Conservation (phyloP, 1,284 basidiomycete genomes). For the Ceratobasidium sp. region DNA sequence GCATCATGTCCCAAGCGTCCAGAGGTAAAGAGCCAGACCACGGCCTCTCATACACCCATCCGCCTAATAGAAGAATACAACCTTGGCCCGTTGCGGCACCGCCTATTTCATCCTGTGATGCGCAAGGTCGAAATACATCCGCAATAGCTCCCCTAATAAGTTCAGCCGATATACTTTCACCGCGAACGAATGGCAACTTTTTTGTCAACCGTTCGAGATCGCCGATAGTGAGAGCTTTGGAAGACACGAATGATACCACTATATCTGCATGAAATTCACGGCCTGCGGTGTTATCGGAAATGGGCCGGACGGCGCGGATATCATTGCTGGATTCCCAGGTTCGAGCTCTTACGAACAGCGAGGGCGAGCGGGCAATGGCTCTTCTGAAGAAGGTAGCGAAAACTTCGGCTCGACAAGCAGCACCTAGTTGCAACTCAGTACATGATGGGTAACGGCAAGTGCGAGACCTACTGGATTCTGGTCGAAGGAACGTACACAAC, state of each 20-base stretch:
- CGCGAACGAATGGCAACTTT: conserved; percentile 38
- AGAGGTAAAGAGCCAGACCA: conserved; percentile 21
- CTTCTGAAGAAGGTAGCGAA: conserved; percentile 41
- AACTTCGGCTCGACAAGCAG: conserved; percentile 27
- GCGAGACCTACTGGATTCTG: conserved; percentile 15
- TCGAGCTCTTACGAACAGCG: conserved; percentile 40
- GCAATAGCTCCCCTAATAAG: conserved; percentile 42
- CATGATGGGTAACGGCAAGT: neutral
- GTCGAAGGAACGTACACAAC: conserved; percentile 28
- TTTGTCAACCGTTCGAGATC: conserved; percentile 33
- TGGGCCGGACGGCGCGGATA: neutral
- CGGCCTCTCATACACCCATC: conserved; percentile 32
- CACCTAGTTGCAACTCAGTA: neutral
- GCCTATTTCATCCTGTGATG: neutral
- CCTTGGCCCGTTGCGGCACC: neutral
- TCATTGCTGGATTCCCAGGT: conserved; percentile 29
- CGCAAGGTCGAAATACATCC: conserved; percentile 11
- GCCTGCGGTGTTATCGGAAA: neutral
- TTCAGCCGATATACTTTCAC: conserved; percentile 34
- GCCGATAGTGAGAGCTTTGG: conserved; percentile 13
- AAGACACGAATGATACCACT: conserved; percentile 22
- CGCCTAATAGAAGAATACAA: conserved; percentile 32
- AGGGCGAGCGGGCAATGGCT: conserved; percentile 37
- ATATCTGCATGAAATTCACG: conserved; percentile 1
- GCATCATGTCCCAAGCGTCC: conserved; percentile 38